A percentile compares a stretch with the other conserved stretches of the same genome.
These are phyloP conservation scores for Colletotrichum orchidophilum DNA, from an alignment of 2,329 filamentous ascomycete genomes.

Conservation along the genomic window DNA sequence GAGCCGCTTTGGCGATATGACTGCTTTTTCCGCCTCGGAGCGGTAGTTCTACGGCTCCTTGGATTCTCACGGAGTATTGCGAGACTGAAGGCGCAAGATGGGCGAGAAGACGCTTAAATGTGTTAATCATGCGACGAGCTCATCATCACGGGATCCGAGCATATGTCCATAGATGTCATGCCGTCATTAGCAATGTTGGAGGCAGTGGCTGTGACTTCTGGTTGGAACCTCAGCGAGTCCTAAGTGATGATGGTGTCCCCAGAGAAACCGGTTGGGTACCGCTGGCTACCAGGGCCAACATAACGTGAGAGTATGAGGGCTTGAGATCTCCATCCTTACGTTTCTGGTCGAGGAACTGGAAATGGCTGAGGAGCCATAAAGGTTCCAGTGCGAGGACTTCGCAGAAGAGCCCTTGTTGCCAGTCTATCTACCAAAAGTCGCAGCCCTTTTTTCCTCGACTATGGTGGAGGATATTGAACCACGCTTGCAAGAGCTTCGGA, in stretches of 20 bases:
- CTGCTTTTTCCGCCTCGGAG: too few relatives aligned
- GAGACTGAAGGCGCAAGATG: slow-evolving; percentile 68
- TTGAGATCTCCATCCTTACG: slow-evolving; percentile 47
- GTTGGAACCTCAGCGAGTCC: slow-evolving; percentile 70
- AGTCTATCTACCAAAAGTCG: slow-evolving; percentile 76
- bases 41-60: slow-evolving; percentile 71
- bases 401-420: slow-evolving; percentile 69
- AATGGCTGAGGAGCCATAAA: slow-evolving; percentile 73
- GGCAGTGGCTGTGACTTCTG: slow-evolving; percentile 72
- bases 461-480: slow-evolving; percentile 64
- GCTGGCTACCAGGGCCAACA: slow-evolving; percentile 69
- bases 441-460: slow-evolving; percentile 63
- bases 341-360: slow-evolving; percentile 65
- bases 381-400: slow-evolving; percentile 68
- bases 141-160: slow-evolving; percentile 63
- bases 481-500: too few relatives aligned
- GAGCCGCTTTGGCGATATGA: too few relatives aligned
- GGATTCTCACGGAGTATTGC: slow-evolving; percentile 64
- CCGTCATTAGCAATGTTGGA: slow-evolving; percentile 76
- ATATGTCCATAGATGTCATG: slow-evolving; percentile 75
- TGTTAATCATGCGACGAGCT: slow-evolving; percentile 68
- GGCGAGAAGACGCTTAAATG: slow-evolving; percentile 70
- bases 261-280: slow-evolving; percentile 73
- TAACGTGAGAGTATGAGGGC: slow-evolving; percentile 69
- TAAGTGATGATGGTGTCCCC: slow-evolving; percentile 69